phyloP scores from a whole-genome alignment of 768 basidiomycete genomes.

The Leccinum subgranulosum region DNA sequence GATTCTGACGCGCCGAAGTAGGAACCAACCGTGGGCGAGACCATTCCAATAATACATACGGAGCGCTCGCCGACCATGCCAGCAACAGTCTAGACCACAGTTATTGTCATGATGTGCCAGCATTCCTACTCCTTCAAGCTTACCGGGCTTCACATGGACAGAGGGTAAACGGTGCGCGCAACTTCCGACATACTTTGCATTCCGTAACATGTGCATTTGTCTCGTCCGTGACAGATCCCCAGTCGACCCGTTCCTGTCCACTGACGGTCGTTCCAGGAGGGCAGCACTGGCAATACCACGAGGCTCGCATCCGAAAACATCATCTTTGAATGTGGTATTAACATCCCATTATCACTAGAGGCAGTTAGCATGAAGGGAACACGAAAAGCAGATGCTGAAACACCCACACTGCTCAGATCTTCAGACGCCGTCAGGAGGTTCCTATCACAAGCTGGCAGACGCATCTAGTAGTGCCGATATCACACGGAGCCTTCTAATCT shows the following conservation, averaged over 20 bases:
- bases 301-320: neutral
- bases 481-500: neutral
- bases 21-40: too few species aligned
- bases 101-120: too few species aligned
- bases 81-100: neutral
- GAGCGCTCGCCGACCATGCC: neutral
- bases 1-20: neutral
- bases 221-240: neutral
- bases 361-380: neutral
- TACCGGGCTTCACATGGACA: too few species aligned
- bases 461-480: neutral
- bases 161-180: neutral
- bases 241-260: too few species aligned
- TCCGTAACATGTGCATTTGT: neutral
- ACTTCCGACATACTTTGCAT: neutral
- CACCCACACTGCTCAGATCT: neutral
- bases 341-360: neutral
- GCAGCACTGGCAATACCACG: neutral
- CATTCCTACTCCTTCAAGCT: neutral
- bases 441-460: too few species aligned
- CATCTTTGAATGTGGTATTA: too few species aligned
- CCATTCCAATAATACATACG: neutral
- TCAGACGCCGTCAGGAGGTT: too few species aligned
- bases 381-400: neutral
- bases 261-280: neutral